Evolutionary conservation across 352 stramenopile species (phyloP).

Genomic region (Globisporangium spiculum): DNA sequence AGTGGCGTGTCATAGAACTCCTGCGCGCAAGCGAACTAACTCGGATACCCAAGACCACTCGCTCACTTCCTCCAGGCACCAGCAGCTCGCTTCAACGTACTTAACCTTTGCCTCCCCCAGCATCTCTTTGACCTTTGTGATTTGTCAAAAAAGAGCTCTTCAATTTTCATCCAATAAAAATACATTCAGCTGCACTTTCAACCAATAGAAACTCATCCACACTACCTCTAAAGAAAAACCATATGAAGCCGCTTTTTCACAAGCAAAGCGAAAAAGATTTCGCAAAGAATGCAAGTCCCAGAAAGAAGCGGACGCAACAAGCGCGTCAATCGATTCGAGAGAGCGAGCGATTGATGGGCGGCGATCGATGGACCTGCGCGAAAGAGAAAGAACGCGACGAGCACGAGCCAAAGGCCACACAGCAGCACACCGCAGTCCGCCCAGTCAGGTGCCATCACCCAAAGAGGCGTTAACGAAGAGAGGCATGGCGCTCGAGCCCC

Average conservation of each 20-base stretch:
- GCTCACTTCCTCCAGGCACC: no score
- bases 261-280: background rate
- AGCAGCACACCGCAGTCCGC: background rate
- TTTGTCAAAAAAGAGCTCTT: background rate
- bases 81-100: no score
- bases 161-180: background rate
- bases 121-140: no score
- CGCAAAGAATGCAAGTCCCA: background rate
- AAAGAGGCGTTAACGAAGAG: background rate
- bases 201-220: background rate
- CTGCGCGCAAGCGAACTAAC: no score
- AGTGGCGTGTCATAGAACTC: no score
- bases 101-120: no score
- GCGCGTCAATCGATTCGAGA: background rate
- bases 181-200: background rate
- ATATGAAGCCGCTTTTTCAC: no score
- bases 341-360: background rate
- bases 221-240: background rate
- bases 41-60: no score
- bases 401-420: no score
- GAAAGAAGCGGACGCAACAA: background rate
- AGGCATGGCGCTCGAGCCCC: background rate
- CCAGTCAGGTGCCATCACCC: background rate
- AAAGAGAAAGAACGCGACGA: background rate
- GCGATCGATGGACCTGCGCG: background rate